These are phyloP conservation scores for Colletotrichum sojae DNA, from an alignment of 2,329 filamentous ascomycete species.

Conservation along the genomic window DNA sequence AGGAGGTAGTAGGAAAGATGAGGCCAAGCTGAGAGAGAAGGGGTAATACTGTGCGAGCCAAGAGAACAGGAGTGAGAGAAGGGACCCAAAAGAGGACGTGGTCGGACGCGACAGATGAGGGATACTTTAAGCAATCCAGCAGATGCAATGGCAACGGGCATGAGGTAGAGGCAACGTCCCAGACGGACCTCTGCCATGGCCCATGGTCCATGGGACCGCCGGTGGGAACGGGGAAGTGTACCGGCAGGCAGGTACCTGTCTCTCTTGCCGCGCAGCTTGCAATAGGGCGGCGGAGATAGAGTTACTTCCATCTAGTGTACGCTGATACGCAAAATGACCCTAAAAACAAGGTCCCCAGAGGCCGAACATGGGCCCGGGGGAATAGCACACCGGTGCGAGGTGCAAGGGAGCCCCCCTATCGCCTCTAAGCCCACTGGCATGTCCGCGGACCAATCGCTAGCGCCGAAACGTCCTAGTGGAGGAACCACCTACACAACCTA, in stretches of 20 bases:
- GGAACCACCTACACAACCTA: conserved; percentile 10
- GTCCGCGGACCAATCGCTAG: conserved; percentile 31
- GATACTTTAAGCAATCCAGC: conserved; percentile 33
- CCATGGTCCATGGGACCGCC: no score
- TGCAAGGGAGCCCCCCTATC: conserved; percentile 23
- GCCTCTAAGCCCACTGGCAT: conserved; percentile 25
- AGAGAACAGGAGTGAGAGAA: conserved; percentile 23
- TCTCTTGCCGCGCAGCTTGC: not conserved
- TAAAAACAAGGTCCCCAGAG: not conserved
- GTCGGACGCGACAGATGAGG: conserved; percentile 31
- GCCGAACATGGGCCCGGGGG: conserved; percentile 20
- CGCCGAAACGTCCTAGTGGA: conserved; percentile 32
- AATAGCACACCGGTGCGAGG: not conserved
- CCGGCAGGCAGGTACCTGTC: conserved; percentile 14
- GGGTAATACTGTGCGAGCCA: conserved; percentile 11
- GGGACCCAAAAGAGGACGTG: conserved; percentile 1
- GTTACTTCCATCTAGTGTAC: conserved; percentile 4
- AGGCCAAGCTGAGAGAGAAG: conserved; percentile 33
- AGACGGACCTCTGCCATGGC: conserved; percentile 17
- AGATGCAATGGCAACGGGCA: conserved; percentile 28
- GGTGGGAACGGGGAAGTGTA: conserved; percentile 25
- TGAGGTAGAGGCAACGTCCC: conserved; percentile 37
- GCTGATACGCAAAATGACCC: conserved; percentile 14
- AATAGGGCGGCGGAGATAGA: not conserved
- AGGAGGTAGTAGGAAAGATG: not conserved